Evolutionary conservation across 306 rosid species (phyloP).

Genomic region (Cucurbita ficifolia): DNA sequence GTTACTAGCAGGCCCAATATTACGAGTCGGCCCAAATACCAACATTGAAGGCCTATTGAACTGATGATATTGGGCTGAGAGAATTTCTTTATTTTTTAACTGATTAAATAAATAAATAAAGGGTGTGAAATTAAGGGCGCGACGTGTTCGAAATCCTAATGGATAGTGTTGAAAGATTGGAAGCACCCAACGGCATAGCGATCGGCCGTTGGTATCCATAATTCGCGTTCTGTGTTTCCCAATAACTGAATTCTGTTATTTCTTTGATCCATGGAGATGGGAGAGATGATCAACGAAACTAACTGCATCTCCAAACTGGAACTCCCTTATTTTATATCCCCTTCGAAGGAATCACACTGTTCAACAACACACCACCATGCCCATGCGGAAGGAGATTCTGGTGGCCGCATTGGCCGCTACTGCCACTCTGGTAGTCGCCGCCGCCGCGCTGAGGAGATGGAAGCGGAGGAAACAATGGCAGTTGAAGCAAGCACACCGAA

Average conservation of each 20-base stretch:
- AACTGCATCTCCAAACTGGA: background rate
- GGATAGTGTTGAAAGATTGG: background rate
- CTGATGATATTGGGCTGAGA: no score
- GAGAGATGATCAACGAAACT: background rate
- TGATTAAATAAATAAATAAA: no score
- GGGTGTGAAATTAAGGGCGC: background rate
- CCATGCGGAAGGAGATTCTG: constrained; percentile 17
- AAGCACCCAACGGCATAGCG: background rate
- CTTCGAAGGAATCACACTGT: background rate
- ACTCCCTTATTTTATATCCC: background rate
- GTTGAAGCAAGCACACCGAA: constrained; percentile 18
- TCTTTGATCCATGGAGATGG: constrained; percentile 2
- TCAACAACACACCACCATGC: constrained; percentile 15
- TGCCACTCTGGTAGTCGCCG: constrained; percentile 12
- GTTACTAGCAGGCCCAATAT: background rate
- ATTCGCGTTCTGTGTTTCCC: constrained; percentile 21
- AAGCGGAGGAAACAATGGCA: constrained; percentile 27
- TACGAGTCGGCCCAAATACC: no score
- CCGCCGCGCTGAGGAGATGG: constrained; percentile 19
- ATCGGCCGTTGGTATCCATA: constrained; percentile 6
- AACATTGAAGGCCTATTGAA: no score
- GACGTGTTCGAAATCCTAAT: background rate
- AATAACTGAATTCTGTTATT: constrained; percentile 21
- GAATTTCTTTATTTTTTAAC: no score
- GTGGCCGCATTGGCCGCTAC: constrained; percentile 19